Base-by-base conservation (phyloP, 495 filamentous ascomycete species). In the Rostrohypoxylon terebratum region DNA sequence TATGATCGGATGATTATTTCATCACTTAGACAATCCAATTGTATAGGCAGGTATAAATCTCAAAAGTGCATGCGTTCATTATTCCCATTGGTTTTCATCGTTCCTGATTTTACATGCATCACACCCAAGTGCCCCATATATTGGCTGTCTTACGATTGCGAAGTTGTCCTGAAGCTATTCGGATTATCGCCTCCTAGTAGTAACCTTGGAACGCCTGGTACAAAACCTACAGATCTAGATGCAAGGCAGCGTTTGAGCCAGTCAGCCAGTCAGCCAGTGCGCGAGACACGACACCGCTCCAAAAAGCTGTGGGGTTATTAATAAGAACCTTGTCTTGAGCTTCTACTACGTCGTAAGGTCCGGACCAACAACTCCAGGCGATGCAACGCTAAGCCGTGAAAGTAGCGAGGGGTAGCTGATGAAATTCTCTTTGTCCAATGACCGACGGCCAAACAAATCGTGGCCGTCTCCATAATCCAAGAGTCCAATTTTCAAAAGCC, bases 301-400 rank as follows among this genome's bases (percentile, higher is more conserved):
- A 44, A 60, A 54, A 60, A 54, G 21, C 65, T 69, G 65, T 69
- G 71, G 71, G 66, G 71, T 54, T 61, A 51, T 63, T 65, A 65
- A 68, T 66, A 69, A 69, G 61, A 69, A 23, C 65, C 55, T 57
- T 64, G 28, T 53, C 25, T 42, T 20, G 20, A 51, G 51, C 51
- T 55, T n/a, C 34, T 14, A n/a, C n/a, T n/a, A n/a, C n/a, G n/a
- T n/a, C n/a, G n/a, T n/a, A 61, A 66, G 50, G 38, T n/a, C 61
- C 71, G 71, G 71, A 73, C 71, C 71, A 73, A 65, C 42, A 66
- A 33, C 71, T 73, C 71, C 71, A 73, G 65, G 31, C 42, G 23
- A 73, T 73, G 61, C 40, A 63, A 73, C 71, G 55, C 61, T 73
- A 73, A 14, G n/a, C 71, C 47, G 48, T 23, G 28, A 48, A 69